These are phyloP conservation scores for Ogataea pilisensis DNA, from an alignment of 805 yeast species.

Conservation along the genomic window DNA sequence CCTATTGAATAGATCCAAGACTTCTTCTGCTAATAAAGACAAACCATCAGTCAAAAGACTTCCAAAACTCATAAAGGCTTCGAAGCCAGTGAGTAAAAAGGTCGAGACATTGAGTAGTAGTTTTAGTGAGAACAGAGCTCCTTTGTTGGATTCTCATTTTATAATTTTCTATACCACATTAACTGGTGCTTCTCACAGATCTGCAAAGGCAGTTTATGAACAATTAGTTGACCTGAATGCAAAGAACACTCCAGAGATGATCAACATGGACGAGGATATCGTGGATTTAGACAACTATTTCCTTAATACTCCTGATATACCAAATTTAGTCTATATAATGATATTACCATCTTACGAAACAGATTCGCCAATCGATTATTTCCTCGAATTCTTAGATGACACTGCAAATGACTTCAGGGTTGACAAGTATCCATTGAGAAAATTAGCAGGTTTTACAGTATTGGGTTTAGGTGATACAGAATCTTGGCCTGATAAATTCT, in stretches of 20 bases:
- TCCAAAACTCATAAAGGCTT: constrained; percentile 31
- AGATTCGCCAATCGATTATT: constrained; percentile 87
- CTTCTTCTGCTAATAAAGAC: constrained; percentile 18
- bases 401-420: constrained; percentile 82
- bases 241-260: constrained; percentile 43
- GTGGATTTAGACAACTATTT: constrained; percentile 83
- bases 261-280: constrained; percentile 74
- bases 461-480: constrained; percentile 86
- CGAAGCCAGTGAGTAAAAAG: constrained; percentile 21
- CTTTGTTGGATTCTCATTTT: constrained; percentile 50
- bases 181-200: constrained; percentile 75
- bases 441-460: constrained; percentile 75
- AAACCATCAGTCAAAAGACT: constrained; percentile 32
- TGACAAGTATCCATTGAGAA: constrained; percentile 71
- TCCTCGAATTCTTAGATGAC: constrained; percentile 73
- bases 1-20: background rate
- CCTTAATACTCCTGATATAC: constrained; percentile 50
- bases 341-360: constrained; percentile 89
- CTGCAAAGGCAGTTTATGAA: constrained; percentile 51
- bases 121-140: constrained; percentile 32
- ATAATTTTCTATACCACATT: constrained; percentile 77
- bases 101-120: constrained; percentile 24
- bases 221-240: constrained; percentile 31
- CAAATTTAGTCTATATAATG: constrained; percentile 56
- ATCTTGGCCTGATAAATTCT: constrained; percentile 75